phyloP scores from a whole-genome alignment of 257 asterid species.

The Echium plantagineum region DNA sequence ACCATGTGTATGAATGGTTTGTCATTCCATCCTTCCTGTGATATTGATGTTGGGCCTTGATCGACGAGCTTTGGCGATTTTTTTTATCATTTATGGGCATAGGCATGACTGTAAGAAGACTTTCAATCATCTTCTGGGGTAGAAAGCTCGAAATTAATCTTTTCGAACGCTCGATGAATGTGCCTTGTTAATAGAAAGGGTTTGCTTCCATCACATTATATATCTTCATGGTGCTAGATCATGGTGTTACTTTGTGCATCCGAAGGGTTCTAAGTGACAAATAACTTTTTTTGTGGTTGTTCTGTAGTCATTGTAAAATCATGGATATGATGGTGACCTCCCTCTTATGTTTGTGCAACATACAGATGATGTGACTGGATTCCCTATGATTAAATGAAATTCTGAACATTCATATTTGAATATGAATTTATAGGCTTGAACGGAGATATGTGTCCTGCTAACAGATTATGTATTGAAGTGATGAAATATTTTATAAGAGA shows the following conservation, averaged over 20 bases:
- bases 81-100: conserved; percentile 9
- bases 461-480: too few relatives aligned
- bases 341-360: conserved; percentile 3
- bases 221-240: conserved; percentile 24
- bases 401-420: conserved; percentile 4
- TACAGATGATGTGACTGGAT: conserved; percentile 7
- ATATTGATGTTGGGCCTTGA: neutral
- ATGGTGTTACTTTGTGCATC: conserved; percentile 24
- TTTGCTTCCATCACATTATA: conserved; percentile 20
- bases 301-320: conserved; percentile 15
- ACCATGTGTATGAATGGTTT: neutral
- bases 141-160: conserved; percentile 32
- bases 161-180: conserved; percentile 25
- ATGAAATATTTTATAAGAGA: too few relatives aligned
- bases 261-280: conserved; percentile 11
- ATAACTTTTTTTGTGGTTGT: conserved; percentile 3
- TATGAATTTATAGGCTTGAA: too few relatives aligned
- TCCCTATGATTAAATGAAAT: neutral
- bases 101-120: conserved; percentile 10
- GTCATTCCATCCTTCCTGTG: neutral
- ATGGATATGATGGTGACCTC: conserved; percentile 7
- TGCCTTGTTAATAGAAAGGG: conserved; percentile 28
- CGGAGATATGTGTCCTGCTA: neutral
- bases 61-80: conserved; percentile 8
- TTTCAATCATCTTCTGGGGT: conserved; percentile 8